Percentiles rank a stretch among this genome's conserved stretches.
These are phyloP conservation scores for Camillea tinctor DNA, from an alignment of 2,329 filamentous ascomycete species.

Conservation along the genomic window DNA sequence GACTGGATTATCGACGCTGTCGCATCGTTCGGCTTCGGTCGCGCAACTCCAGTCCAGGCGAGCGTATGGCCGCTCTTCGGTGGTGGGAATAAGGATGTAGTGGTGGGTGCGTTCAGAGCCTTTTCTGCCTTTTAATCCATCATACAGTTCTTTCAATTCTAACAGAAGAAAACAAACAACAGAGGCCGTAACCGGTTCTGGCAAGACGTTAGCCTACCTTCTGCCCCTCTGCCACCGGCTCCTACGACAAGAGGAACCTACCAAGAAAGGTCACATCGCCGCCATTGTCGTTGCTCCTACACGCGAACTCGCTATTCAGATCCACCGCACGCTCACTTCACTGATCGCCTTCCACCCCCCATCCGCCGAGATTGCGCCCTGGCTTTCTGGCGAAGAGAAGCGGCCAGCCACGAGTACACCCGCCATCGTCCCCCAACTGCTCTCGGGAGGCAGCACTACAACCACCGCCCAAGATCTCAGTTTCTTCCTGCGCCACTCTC, in stretches of 20 bases:
- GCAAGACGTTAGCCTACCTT: slow-evolving; percentile 84
- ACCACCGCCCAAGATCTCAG: slow-evolving; percentile 83
- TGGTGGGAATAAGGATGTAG: slow-evolving; percentile 33
- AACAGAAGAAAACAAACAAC: slow-evolving; percentile 11
- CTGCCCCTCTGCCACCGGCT: slow-evolving; percentile 82
- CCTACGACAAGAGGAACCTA: slow-evolving; percentile 73
- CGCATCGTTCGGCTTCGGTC: slow-evolving; percentile 77
- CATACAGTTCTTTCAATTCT: no score
- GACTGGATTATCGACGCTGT: slow-evolving; percentile 87
- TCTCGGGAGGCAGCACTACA: slow-evolving; percentile 77
- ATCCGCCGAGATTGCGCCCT: slow-evolving; percentile 65
- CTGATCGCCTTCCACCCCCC: slow-evolving; percentile 80
- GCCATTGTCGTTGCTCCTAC: slow-evolving; percentile 93
- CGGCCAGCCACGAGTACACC: slow-evolving; percentile 45
- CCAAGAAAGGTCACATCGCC: slow-evolving; percentile 85
- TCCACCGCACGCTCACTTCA: slow-evolving; percentile 74
- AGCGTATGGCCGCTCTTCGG: slow-evolving; percentile 87
- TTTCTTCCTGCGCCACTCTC: slow-evolving; percentile 76
- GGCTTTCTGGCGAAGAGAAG: slow-evolving; percentile 55
- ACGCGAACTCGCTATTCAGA: slow-evolving; percentile 87
- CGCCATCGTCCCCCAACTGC: slow-evolving; percentile 78
- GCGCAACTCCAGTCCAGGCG: slow-evolving; percentile 93
- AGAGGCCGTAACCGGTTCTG: slow-evolving; percentile 82
- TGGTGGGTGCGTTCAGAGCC: slow-evolving; percentile 18
- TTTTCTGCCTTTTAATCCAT: background rate